Conservation (phyloP, 495 filamentous ascomycete species). For the Lophiotrema nucula region DNA sequence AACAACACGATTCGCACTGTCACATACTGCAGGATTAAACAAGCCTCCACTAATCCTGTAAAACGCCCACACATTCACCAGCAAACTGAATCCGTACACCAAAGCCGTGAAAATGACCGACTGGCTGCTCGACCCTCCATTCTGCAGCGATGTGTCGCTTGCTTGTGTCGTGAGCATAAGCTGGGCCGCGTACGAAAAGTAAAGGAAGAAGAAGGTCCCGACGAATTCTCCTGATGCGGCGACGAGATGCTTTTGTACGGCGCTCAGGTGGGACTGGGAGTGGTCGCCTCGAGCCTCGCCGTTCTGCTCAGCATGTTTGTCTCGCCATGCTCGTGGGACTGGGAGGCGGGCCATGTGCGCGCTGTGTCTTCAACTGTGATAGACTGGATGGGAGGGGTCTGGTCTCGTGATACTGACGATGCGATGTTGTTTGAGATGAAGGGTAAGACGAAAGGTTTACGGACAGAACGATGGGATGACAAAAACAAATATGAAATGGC, state of each 20-base stretch:
- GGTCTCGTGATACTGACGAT: too few relatives aligned
- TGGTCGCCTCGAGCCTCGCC: too few relatives aligned
- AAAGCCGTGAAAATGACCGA: constrained; percentile 61
- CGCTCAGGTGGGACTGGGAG: not conserved
- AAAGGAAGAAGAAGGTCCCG: constrained; percentile 38
- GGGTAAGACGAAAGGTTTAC: too few relatives aligned
- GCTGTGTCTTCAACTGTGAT: too few relatives aligned
- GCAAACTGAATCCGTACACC: constrained; percentile 68
- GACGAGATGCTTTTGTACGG: constrained; percentile 27
- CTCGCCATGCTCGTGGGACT: constrained; percentile 1
- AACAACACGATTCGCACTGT: not conserved
- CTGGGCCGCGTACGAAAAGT: constrained; percentile 26
- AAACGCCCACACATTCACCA: constrained; percentile 80
- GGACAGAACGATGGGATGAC: too few relatives aligned
- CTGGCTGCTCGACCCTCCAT: constrained; percentile 39
- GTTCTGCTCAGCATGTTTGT: not conserved
- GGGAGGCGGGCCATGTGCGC: constrained; percentile 8
- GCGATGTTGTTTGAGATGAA: too few relatives aligned
- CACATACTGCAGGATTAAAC: constrained; percentile 69
- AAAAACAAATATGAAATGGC: too few relatives aligned
- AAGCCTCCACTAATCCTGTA: constrained; percentile 75
- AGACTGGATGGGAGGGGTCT: too few relatives aligned
- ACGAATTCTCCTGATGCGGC: constrained; percentile 33
- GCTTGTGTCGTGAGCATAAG: constrained; percentile 14
- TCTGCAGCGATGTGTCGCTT: not conserved